Conservation (phyloP, 2,329 filamentous ascomycete species). For the Penicillium oxalicum region DNA sequence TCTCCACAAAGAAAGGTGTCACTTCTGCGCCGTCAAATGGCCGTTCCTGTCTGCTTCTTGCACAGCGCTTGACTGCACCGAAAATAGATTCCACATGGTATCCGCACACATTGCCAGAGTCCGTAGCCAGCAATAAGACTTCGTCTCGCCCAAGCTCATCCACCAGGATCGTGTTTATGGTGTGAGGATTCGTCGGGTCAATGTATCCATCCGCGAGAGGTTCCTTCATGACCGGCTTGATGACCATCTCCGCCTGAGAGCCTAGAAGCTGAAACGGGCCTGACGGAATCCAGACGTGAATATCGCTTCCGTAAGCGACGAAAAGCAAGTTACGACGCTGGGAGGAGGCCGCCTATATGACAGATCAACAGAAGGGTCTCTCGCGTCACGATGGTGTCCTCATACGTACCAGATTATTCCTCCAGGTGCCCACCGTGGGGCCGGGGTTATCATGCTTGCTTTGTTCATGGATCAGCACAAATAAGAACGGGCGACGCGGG, state of each 20-base stretch:
- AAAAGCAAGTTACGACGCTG: constrained; percentile 45
- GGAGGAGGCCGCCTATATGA: constrained; percentile 38
- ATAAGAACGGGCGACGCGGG: neutral
- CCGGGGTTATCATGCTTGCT: constrained; percentile 11
- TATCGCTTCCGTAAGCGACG: constrained; percentile 35
- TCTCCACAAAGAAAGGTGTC: constrained; percentile 63
- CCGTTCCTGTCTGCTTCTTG: constrained; percentile 13
- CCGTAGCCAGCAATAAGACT: constrained; percentile 61
- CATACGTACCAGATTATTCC: constrained; percentile 39
- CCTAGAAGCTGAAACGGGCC: constrained; percentile 38
- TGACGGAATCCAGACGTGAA: constrained; percentile 42
- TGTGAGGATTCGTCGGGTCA: constrained; percentile 50
- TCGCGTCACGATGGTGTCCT: neutral
- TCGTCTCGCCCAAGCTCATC: constrained; percentile 66
- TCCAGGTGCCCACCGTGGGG: constrained; percentile 36
- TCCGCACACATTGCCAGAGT: constrained; percentile 68
- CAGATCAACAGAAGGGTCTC: constrained; percentile 2
- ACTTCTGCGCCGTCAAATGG: constrained; percentile 32
- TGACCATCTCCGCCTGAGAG: constrained; percentile 35
- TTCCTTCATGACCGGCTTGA: constrained; percentile 39
- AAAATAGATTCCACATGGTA: constrained; percentile 57
- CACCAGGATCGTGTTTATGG: constrained; percentile 63
- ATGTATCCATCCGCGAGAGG: constrained; percentile 48
- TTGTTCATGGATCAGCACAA: constrained; percentile 7
- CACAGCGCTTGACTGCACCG: constrained; percentile 39